Conservation (phyloP, 805 yeast genomes). For the Candida maltosa region DNA sequence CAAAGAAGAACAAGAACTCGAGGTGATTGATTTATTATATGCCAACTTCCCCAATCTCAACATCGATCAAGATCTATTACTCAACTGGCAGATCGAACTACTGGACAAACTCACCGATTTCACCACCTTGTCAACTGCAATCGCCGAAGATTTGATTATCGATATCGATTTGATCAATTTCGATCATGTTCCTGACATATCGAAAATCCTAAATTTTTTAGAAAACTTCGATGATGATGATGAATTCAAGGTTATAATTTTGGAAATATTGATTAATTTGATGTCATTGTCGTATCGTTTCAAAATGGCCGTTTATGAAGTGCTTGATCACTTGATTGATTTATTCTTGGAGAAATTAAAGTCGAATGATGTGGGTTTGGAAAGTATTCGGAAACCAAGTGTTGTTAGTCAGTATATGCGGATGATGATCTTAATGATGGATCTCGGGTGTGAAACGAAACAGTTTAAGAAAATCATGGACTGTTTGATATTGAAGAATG, state of each 20-base stretch:
- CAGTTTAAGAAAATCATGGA: constrained; percentile 16
- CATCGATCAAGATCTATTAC: constrained; percentile 24
- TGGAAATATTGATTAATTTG: constrained; percentile 21
- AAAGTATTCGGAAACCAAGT: constrained; percentile 9
- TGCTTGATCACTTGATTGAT: constrained; percentile 19
- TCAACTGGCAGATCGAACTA: constrained; percentile 36
- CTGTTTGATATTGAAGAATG: constrained; percentile 11
- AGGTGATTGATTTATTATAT: neutral
- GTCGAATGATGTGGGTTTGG: neutral
- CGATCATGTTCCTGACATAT: constrained; percentile 4
- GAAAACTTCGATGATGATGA: constrained; percentile 20
- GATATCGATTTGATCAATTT: constrained; percentile 12
- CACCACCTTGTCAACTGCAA: constrained; percentile 15
- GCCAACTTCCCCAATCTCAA: constrained; percentile 15
- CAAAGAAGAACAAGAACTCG: neutral
- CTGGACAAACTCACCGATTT: constrained; percentile 20
- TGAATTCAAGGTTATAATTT: constrained; percentile 27
- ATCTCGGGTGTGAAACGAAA: constrained; percentile 31
- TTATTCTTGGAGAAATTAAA: constrained; percentile 12
- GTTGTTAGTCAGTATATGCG: constrained; percentile 17
- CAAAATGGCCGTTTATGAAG: constrained; percentile 16
- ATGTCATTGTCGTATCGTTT: constrained; percentile 17
- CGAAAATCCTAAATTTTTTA: neutral
- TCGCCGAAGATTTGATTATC: constrained; percentile 22
- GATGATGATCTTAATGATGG: constrained; percentile 23